Conservation (phyloP, 306 rosid species). For the Crotalaria pallida region DNA sequence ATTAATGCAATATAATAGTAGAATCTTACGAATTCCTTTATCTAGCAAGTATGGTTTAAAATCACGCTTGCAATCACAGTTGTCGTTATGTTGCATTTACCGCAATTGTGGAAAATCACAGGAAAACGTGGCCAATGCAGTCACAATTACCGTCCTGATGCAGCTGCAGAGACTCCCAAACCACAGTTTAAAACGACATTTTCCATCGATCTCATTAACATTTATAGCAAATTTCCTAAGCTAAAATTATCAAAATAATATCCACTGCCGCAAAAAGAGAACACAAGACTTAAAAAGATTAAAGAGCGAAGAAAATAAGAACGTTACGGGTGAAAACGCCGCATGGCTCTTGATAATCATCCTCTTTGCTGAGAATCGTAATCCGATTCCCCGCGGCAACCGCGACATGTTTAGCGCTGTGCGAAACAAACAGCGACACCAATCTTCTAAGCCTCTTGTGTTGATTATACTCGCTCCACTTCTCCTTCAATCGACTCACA, state of each 20-base stretch:
- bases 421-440: conserved; percentile 65
- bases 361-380: conserved; percentile 68
- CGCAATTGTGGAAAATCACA: too few species aligned
- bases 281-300: background rate
- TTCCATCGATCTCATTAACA: background rate
- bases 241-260: background rate
- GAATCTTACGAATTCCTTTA: background rate
- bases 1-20: background rate
- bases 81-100: too few species aligned
- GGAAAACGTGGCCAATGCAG: too few species aligned
- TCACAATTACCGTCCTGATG: too few species aligned
- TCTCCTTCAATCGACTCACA: conserved; percentile 63
- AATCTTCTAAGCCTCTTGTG: conserved; percentile 51
- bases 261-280: background rate
- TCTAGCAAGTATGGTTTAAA: too few species aligned
- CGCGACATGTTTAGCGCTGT: conserved; percentile 69
- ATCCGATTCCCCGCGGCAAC: conserved; percentile 86
- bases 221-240: background rate
- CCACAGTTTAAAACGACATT: too few species aligned
- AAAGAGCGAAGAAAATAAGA: background rate
- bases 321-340: conserved; percentile 66
- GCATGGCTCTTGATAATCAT: conserved; percentile 62
- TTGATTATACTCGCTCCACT: conserved; percentile 62
- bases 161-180: too few species aligned
- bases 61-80: too few species aligned